These are phyloP conservation scores for Penicillium atrosanguineum DNA, from an alignment of 495 filamentous ascomycete species.

Conservation along the genomic window DNA sequence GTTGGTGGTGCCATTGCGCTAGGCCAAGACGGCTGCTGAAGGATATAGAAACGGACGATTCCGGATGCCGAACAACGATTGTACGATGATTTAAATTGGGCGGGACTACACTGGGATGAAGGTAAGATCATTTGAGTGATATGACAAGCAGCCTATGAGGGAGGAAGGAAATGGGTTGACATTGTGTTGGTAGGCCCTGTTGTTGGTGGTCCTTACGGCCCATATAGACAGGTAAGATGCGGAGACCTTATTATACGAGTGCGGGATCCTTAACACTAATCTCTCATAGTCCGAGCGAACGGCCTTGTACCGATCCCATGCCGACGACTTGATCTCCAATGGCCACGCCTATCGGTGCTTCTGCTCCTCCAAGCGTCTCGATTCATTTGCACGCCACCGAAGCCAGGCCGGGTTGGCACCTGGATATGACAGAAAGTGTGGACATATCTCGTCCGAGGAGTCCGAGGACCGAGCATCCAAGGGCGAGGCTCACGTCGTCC, in stretches of 20 bases:
- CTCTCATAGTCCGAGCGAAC: constrained; percentile 71
- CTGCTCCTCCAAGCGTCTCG: constrained; percentile 71
- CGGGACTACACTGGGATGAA: constrained; percentile 92
- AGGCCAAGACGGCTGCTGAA: constrained; percentile 28
- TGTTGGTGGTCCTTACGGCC: constrained; percentile 73
- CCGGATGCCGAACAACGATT: constrained; percentile 72
- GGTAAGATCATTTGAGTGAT: constrained; percentile 39
- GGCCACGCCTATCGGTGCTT: constrained; percentile 91
- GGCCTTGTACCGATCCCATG: constrained; percentile 68
- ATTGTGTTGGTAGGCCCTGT: constrained; percentile 59
- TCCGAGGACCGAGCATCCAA: constrained; percentile 63
- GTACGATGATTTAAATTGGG: constrained; percentile 79
- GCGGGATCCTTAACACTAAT: constrained; percentile 11
- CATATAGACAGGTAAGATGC: constrained; percentile 76
- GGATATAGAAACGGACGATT: constrained; percentile 68
- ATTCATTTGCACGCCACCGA: constrained; percentile 57
- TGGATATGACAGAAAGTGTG: constrained; percentile 77
- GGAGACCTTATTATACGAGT: background rate
- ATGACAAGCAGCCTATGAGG: background rate
- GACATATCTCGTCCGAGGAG: constrained; percentile 59
- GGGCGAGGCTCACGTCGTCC: constrained; percentile 73
- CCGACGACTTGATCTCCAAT: constrained; percentile 62
- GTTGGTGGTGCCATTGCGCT: constrained; percentile 41
- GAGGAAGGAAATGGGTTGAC: background rate
- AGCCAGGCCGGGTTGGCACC: constrained; percentile 58